Conservation (phyloP, 495 filamentous ascomycete species). For the Penicillium riverlandense region DNA sequence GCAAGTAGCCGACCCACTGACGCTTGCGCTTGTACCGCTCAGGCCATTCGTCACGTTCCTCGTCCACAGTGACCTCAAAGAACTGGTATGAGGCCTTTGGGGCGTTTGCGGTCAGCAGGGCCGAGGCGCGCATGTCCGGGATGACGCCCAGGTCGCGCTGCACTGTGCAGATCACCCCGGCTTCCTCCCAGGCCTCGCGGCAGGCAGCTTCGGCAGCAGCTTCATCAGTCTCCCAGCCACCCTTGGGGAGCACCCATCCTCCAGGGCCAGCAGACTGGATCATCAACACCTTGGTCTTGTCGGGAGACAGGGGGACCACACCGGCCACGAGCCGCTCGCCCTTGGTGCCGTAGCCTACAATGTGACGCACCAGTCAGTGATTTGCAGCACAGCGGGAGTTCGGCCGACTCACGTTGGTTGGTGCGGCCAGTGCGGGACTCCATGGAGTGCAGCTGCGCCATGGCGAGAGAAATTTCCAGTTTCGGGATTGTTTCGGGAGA, state of each 20-base stretch:
- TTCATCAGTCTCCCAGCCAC: slow-evolving; percentile 96
- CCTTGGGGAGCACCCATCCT: slow-evolving; percentile 95
- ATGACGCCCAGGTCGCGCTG: slow-evolving; percentile 80
- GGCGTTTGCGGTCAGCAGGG: slow-evolving; percentile 50
- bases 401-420: slow-evolving; percentile 65
- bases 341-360: slow-evolving; percentile 75
- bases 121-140: slow-evolving; percentile 61
- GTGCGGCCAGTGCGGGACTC: slow-evolving; percentile 68
- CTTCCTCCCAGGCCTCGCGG: slow-evolving; percentile 97
- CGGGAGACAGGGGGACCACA: slow-evolving; percentile 73
- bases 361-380: too few relatives aligned
- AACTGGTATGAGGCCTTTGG: slow-evolving; percentile 79
- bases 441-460: slow-evolving; percentile 62
- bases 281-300: slow-evolving; percentile 77
- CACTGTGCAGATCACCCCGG: slow-evolving; percentile 78
- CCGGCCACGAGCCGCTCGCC: slow-evolving; percentile 95
- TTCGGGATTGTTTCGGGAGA: neutral
- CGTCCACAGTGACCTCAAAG: slow-evolving; percentile 77
- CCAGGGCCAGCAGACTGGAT: slow-evolving; percentile 84
- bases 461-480: slow-evolving; percentile 26
- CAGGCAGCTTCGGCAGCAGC: slow-evolving; percentile 58
- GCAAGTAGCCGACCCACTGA: slow-evolving; percentile 77
- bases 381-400: too few relatives aligned
- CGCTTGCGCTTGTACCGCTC: slow-evolving; percentile 87
- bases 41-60: slow-evolving; percentile 82